Evolutionary conservation across 495 filamentous ascomycete genomes (phyloP).

Genomic region (Aspergillus panamensis): DNA sequence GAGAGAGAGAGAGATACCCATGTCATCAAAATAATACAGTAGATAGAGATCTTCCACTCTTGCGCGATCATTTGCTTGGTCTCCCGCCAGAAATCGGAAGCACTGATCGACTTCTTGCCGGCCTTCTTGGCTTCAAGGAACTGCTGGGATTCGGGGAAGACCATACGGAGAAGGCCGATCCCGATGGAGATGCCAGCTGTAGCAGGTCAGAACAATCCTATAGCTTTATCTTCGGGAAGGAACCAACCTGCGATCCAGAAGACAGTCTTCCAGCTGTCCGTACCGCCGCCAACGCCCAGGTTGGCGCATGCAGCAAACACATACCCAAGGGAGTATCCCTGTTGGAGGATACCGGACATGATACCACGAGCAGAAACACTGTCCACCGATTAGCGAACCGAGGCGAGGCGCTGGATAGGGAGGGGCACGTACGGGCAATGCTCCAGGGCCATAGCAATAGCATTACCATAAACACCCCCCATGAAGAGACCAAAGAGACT

Average conservation of each 20-base stretch:
- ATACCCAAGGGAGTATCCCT: constrained; percentile 74
- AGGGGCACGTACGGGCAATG: constrained; percentile 56
- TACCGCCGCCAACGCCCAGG: constrained; percentile 56
- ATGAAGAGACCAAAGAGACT: constrained; percentile 76
- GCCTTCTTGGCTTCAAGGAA: constrained; percentile 61
- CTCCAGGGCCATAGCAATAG: constrained; percentile 77
- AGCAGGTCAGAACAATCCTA: background rate
- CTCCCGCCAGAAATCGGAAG: constrained; percentile 57
- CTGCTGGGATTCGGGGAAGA: constrained; percentile 68
- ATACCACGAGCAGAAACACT: constrained; percentile 61
- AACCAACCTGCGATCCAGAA: constrained; percentile 53
- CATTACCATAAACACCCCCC: constrained; percentile 79
- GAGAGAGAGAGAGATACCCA: constrained; percentile 36
- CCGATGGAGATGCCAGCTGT: constrained; percentile 57
- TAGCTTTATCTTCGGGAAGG: background rate
- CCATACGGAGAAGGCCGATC: constrained; percentile 59
- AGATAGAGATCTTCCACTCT: constrained; percentile 70
- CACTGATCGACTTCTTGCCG: constrained; percentile 44
- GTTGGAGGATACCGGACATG: constrained; percentile 75
- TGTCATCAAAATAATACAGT: constrained; percentile 69
- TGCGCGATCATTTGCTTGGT: constrained; percentile 57
- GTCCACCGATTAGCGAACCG: constrained; percentile 10
- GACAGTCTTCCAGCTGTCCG: constrained; percentile 59
- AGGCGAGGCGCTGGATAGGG: background rate
- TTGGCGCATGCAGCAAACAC: constrained; percentile 69